These are phyloP conservation scores for Chlorella sp. DNA, from an alignment of 139 green algal species.

Conservation along the genomic window DNA sequence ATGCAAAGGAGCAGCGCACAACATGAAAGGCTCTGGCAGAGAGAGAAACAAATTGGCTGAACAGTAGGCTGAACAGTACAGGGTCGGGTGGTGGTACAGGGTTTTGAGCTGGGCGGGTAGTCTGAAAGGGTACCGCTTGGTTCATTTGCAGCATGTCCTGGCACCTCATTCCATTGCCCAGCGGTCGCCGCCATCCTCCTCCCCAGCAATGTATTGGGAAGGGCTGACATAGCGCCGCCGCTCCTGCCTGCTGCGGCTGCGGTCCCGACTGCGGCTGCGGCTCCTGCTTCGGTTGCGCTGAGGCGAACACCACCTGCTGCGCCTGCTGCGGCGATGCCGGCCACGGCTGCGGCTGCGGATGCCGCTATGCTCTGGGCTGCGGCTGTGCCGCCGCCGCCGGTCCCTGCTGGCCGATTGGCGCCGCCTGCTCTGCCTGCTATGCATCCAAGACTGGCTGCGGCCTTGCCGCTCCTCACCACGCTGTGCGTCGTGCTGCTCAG, in stretches of 20 bases:
- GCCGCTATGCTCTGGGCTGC: neutral
- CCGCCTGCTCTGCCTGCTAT: no score
- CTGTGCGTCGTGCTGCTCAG: constrained; percentile 9
- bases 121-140: no score
- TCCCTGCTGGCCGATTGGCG: no score
- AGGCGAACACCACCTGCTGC: neutral
- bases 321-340: neutral
- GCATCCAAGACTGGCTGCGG: neutral
- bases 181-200: constrained; percentile 2
- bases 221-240: neutral
- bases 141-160: no score
- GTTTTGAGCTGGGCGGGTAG: no score
- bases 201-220: neutral
- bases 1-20: no score
- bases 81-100: no score
- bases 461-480: neutral
- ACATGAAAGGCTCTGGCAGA: no score
- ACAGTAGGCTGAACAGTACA: no score
- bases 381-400: neutral
- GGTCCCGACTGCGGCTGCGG: neutral
- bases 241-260: neutral
- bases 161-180: constrained; percentile 6
- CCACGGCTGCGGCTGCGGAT: neutral
- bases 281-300: neutral
- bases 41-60: no score